Evolutionary conservation across 2,329 filamentous ascomycete genomes (phyloP).

Genomic region (Aspergillus tanneri): DNA sequence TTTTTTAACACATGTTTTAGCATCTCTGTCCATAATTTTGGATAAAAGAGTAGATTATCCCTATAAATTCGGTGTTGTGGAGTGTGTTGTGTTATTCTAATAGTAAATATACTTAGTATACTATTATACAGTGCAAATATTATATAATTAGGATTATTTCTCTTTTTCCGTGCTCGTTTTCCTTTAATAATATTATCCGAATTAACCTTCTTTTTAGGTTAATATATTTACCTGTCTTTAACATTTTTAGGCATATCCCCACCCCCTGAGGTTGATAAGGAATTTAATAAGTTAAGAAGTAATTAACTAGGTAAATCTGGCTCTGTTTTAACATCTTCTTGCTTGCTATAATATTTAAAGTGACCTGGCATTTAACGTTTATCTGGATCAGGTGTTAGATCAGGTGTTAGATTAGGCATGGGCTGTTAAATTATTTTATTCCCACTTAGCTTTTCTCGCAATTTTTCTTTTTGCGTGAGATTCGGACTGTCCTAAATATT

Average conservation of each 20-base stretch:
- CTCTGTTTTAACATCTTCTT: background rate
- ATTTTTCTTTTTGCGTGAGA: too few species aligned
- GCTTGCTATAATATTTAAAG: background rate
- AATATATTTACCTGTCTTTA: background rate
- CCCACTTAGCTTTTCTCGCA: too few species aligned
- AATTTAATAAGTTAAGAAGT: too few species aligned
- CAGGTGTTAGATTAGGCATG: background rate
- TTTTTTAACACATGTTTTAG: background rate
- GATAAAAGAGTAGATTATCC: background rate
- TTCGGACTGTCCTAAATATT: too few species aligned
- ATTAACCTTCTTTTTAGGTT: background rate
- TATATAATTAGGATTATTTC: background rate
- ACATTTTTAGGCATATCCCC: too few species aligned
- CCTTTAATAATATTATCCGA: background rate
- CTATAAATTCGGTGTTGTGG: too few species aligned
- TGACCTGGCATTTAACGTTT: background rate
- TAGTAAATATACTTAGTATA: background rate
- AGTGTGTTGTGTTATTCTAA: background rate
- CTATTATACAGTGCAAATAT: too few species aligned
- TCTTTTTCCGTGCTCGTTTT: background rate
- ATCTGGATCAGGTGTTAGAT: background rate
- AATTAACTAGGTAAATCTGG: background rate
- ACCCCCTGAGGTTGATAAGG: background rate
- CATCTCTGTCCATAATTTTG: background rate
- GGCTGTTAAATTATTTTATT: too few species aligned